Evolutionary conservation across 176 grass and related monocot species (phyloP).

Genomic region (Coix lacrymajobi): DNA sequence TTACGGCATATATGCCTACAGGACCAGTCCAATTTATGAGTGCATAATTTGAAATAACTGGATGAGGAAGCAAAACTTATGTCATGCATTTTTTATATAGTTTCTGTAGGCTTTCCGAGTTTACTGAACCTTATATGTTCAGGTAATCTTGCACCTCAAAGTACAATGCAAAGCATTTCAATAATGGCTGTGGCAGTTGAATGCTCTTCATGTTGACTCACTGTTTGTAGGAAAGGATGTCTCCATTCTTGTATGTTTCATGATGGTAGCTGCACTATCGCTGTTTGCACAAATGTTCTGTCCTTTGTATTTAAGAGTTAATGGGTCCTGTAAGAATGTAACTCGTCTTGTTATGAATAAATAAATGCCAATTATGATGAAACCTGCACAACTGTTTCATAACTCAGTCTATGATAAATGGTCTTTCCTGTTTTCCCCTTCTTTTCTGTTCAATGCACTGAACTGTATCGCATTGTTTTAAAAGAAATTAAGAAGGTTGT

Average conservation of each 20-base stretch:
- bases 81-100: background rate
- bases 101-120: background rate
- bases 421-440: background rate
- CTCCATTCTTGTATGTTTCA: constrained; percentile 25
- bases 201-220: constrained; percentile 9
- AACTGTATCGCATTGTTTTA: background rate
- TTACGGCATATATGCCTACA: background rate
- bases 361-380: background rate
- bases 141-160: background rate
- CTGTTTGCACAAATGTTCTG: background rate
- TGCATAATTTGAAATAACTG: background rate
- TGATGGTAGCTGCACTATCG: constrained; percentile 27
- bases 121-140: constrained; percentile 13
- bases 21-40: background rate
- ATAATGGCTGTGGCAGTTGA: background rate
- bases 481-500: background rate
- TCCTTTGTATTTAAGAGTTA: background rate
- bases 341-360: background rate
- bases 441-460: background rate
- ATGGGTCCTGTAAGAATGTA: background rate
- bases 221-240: constrained; percentile 7
- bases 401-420: background rate
- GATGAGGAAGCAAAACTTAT: background rate
- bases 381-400: background rate
- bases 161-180: background rate